A percentile compares a stretch with the other conserved stretches of the same genome.
Conservation (phyloP, 768 basidiomycete species). For the Boletus patriciae region DNA sequence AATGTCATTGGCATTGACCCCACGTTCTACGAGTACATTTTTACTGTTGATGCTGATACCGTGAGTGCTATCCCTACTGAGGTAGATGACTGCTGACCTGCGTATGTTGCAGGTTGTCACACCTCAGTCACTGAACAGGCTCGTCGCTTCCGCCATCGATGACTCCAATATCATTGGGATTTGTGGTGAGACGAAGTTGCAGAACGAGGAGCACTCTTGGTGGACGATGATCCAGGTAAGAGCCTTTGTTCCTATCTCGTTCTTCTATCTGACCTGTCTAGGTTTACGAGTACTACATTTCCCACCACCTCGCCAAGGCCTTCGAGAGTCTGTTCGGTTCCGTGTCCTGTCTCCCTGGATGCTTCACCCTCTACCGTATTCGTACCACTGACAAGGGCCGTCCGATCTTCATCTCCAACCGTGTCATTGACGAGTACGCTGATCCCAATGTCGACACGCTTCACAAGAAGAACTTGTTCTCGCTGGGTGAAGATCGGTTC, state of each 20-base stretch:
- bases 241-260: not conserved
- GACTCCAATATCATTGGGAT: constrained; percentile 66
- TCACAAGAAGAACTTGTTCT: constrained; percentile 70
- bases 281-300: constrained; percentile 72
- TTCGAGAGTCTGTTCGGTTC: constrained; percentile 71
- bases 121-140: constrained; percentile 65
- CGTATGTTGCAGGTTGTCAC: constrained; percentile 49
- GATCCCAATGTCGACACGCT: constrained; percentile 66
- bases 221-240: constrained; percentile 76
- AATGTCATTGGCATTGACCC: constrained; percentile 74
- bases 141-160: constrained; percentile 60
- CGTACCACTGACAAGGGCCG: constrained; percentile 72
- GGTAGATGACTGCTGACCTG: constrained; percentile 13
- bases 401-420: constrained; percentile 70
- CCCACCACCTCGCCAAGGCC: constrained; percentile 64
- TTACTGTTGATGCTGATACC: constrained; percentile 71
- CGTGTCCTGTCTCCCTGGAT: constrained; percentile 71
- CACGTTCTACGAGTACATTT: constrained; percentile 74
- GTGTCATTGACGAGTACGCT: constrained; percentile 68
- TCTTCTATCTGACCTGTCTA: constrained; percentile 20
- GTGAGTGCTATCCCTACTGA: constrained; percentile 32
- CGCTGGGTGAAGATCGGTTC: constrained; percentile 71
- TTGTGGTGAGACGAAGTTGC: constrained; percentile 67
- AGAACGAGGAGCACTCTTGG: constrained; percentile 68
- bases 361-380: constrained; percentile 70